A percentile compares a stretch with the other conserved stretches of the same genome.
These are phyloP conservation scores for Yarrowia bubula DNA, from an alignment of 805 yeast genomes.

Conservation along the genomic window DNA sequence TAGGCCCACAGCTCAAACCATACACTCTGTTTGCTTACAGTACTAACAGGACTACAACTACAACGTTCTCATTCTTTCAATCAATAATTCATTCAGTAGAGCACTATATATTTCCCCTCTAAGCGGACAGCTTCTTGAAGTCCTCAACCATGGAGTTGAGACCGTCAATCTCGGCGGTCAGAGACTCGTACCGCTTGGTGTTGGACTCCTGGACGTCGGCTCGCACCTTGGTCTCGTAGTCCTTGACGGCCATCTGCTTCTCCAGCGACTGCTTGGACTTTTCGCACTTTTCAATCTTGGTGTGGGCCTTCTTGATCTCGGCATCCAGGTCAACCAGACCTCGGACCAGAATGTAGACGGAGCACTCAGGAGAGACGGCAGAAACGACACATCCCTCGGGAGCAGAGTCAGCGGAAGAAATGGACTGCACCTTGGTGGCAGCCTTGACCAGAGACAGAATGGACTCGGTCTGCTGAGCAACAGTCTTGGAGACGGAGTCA, in stretches of 20 bases:
- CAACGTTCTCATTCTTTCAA: too few relatives aligned
- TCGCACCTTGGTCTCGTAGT: slow-evolving; percentile 83
- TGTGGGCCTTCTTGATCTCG: slow-evolving; percentile 78
- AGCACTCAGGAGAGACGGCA: slow-evolving; percentile 74
- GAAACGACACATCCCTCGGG: slow-evolving; percentile 91
- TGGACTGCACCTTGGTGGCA: slow-evolving; percentile 66
- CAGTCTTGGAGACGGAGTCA: slow-evolving; percentile 50
- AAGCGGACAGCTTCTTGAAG: slow-evolving; percentile 60
- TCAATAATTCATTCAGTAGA: slow-evolving; percentile 5
- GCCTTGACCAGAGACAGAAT: slow-evolving; percentile 91
- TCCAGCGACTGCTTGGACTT: slow-evolving; percentile 61
- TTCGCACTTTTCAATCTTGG: slow-evolving; percentile 67
- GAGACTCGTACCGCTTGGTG: slow-evolving; percentile 61
- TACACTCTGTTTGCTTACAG: too few relatives aligned
- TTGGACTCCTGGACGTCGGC: slow-evolving; percentile 78
- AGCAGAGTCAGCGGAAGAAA: slow-evolving; percentile 51
- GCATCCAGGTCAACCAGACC: slow-evolving; percentile 92
- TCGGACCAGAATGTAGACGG: slow-evolving; percentile 87
- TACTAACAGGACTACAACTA: too few relatives aligned
- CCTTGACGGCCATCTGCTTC: slow-evolving; percentile 67
- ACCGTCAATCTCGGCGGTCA: slow-evolving; percentile 85
- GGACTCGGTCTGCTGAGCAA: slow-evolving; percentile 72
- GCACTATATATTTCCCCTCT: slow-evolving; percentile 49
- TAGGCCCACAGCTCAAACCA: too few relatives aligned
- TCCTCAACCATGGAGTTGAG: slow-evolving; percentile 80